Percentiles rank a stretch among this genome's conserved stretches.
phyloP scores from a whole-genome alignment of 345 rosid species.

The Aquilaria sinensis region DNA sequence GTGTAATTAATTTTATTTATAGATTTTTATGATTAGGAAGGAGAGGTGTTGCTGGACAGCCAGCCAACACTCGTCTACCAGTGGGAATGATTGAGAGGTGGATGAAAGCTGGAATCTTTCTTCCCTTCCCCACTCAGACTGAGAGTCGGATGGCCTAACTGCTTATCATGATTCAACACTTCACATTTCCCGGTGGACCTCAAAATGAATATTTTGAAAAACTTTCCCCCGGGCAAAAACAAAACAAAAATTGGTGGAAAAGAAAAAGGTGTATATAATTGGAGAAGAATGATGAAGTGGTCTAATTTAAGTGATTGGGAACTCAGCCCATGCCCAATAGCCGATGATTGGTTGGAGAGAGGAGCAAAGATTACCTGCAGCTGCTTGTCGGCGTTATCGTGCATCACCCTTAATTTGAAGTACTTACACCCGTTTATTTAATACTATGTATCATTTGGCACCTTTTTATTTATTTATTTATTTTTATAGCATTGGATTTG shows the following conservation, averaged over 20 bases:
- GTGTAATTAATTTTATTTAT: slow-evolving; percentile 12
- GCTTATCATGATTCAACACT: not conserved
- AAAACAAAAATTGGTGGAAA: not conserved
- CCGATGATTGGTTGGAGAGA: no score
- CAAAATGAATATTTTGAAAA: no score
- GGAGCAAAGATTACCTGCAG: no score
- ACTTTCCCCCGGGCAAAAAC: not conserved
- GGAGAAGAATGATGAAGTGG: no score
- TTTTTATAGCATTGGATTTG: no score
- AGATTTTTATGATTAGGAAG: not conserved
- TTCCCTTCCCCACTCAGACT: not conserved
- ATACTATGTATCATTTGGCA: no score
- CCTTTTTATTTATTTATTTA: no score
- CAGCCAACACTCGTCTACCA: slow-evolving; percentile 9
- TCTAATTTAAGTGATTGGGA: not conserved
- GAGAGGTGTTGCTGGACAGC: not conserved
- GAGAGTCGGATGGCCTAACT: slow-evolving; percentile 15
- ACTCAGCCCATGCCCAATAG: slow-evolving; percentile 5
- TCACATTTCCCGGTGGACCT: not conserved
- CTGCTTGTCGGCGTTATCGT: no score
- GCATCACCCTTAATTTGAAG: no score
- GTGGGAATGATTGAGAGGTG: slow-evolving; percentile 8
- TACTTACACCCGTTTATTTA: no score
- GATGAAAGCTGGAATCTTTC: slow-evolving; percentile 39
- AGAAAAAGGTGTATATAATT: not conserved